Conservation (phyloP, 2,329 filamentous ascomycete species). For the Fusarium nygamai region DNA sequence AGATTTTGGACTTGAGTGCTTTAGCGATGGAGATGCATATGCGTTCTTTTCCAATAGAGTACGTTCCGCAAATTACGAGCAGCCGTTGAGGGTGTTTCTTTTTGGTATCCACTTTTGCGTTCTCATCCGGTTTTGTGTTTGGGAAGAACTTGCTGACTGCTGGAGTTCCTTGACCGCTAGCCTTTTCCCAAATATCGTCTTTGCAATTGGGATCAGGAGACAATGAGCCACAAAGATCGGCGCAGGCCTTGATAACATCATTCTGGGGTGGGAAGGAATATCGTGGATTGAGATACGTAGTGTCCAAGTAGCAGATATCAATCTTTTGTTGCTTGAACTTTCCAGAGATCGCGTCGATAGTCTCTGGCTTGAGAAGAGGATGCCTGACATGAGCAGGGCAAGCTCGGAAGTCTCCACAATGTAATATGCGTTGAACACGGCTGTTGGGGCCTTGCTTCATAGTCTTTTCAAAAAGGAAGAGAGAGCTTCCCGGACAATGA, state of each 20-base stretch:
- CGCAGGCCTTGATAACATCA: conserved; percentile 87
- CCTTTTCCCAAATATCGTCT: conserved; percentile 58
- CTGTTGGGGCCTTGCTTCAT: conserved; percentile 68
- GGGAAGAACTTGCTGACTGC: conserved; percentile 65
- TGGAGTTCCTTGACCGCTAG: conserved; percentile 54
- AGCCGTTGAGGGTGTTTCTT: conserved; percentile 65
- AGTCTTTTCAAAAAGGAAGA: conserved; percentile 90
- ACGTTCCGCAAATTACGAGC: conserved; percentile 93
- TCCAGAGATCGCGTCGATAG: conserved; percentile 74
- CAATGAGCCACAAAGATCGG: conserved; percentile 84
- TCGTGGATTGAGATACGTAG: conserved; percentile 94
- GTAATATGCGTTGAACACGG: conserved; percentile 81
- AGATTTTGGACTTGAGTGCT: conserved; percentile 88
- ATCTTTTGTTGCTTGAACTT: conserved; percentile 84
- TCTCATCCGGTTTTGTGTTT: conserved; percentile 47
- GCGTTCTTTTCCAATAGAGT: conserved; percentile 97
- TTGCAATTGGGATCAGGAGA: conserved; percentile 69
- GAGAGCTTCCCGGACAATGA: conserved; percentile 92
- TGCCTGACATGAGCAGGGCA: conserved; percentile 86
- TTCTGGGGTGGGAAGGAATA: conserved; percentile 93
- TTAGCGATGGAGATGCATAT: conserved; percentile 93
- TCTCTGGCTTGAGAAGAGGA: conserved; percentile 80
- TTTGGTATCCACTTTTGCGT: conserved; percentile 43
- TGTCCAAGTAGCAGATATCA: conserved; percentile 96
- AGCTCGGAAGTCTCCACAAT: conserved; percentile 95